Evolutionary conservation across 1,139 yeast genomes (phyloP), one percentile per base, ranked within the genome.

Genomic region (Wickerhamomyces sp.): DNA sequence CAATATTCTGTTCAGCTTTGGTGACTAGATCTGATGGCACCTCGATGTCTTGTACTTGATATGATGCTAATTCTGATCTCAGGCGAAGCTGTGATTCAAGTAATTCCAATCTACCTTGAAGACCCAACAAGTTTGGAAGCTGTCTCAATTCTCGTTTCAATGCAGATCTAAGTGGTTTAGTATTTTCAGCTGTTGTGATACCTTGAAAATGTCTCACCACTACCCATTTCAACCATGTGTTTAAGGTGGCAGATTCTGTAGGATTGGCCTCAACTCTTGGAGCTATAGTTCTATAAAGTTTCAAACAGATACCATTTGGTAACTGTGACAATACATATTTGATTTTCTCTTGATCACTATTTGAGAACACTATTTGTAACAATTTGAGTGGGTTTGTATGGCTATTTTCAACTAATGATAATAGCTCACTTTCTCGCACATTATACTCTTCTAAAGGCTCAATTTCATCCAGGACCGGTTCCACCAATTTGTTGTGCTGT

Each of bases 21-120:
- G 43, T 20, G 22, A 44, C 26, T 9, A 41, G 29, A n/a, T 25
- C 29, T n/a, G 32, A 40, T 26, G 36, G 44, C 3, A 33, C 37
- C 15, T 45, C 41, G 25, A 41, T 40, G 16, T 47, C 49, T 7
- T 35, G 38, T 1, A 28, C 46, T 2, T 41, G 45, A 15, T 41
- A 45, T 13, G 33, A 42, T 7, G 59, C 45, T 20, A 79, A 64
- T 42, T 80, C 87, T 28, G 72, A 67, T 54, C 94, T 78, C 48
- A 88, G 65, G 39, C 74, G 76, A 40, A 82, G 70, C 60, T 88
- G 97, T 21, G 89, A 82, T 48, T 77, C 73, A 35, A 90, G 68
- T 67, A 92, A 73, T 48, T 79, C 83, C 45, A 92, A 66, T 49
- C 95, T 78, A 37, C 97, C 97, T 59, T 90, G 95, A 37, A 92